These are phyloP conservation scores for Apiotrichum gracile DNA, from an alignment of 1,284 basidiomycete genomes.

Conservation along the genomic window DNA sequence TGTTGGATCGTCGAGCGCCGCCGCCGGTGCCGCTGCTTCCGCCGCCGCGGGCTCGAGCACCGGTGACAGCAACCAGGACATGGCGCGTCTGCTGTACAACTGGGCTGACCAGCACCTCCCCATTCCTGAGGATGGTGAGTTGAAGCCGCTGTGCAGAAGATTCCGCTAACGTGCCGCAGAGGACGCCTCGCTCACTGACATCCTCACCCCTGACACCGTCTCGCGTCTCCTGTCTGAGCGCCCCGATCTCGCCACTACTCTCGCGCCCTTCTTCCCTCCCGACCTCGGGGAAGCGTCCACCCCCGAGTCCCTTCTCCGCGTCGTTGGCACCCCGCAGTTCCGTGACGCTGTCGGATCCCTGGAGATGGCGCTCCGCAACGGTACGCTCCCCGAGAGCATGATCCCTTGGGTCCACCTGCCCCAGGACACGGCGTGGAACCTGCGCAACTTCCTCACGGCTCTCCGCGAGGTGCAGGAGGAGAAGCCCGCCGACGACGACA, in stretches of 20 bases:
- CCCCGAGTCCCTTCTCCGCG: conserved; percentile 29
- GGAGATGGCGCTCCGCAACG: conserved; percentile 43
- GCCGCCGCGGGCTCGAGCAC: conserved; percentile 3
- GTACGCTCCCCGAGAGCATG: conserved; percentile 38
- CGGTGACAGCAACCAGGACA: conserved; percentile 20
- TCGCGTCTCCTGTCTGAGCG: conserved; percentile 24
- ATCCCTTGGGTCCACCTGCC: conserved; percentile 40
- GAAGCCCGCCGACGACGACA: conserved; percentile 5
- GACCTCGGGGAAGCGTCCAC: conserved; percentile 17
- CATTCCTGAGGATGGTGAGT: conserved; percentile 13
- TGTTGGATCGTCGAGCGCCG: conserved; percentile 25
- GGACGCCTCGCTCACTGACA: conserved; percentile 38
- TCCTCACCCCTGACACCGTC: conserved; percentile 37
- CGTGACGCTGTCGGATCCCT: conserved; percentile 40
- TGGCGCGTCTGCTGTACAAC: conserved; percentile 35
- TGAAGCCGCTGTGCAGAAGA: too few species aligned
- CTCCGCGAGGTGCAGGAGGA: conserved; percentile 9
- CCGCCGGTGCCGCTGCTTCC: conserved; percentile 6
- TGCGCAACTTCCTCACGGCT: conserved; percentile 39
- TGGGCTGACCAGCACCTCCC: conserved; percentile 28
- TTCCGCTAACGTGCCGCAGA: too few species aligned
- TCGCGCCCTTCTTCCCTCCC: conserved; percentile 36
- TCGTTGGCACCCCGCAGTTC: conserved; percentile 43
- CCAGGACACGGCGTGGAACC: conserved; percentile 32
- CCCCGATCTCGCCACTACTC: conserved; percentile 25